Evolutionary conservation across 1,139 yeast genomes (phyloP).

Genomic region (Citeromyces hawaiiensis): DNA sequence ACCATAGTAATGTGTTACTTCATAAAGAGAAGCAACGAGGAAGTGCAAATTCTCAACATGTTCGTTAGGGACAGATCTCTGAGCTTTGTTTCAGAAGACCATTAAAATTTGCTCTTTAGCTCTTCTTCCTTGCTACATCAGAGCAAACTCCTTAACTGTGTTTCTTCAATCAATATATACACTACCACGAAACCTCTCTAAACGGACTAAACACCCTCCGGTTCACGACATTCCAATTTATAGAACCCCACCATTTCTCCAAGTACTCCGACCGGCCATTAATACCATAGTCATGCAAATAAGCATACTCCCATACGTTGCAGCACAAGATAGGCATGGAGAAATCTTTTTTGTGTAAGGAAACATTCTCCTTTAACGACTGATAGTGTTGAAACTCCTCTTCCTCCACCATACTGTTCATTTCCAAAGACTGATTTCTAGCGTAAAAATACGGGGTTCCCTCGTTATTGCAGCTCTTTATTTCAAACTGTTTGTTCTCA

Average conservation of each 20-base stretch:
- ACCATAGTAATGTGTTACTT: no score
- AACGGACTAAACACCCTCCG: conserved; percentile 28
- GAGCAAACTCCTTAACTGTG: no score
- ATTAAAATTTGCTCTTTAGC: no score
- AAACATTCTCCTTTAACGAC: conserved; percentile 30
- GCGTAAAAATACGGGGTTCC: conserved; percentile 84
- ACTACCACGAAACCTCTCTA: conserved; percentile 1
- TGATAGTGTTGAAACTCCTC: conserved; percentile 34
- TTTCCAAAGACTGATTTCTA: conserved; percentile 62
- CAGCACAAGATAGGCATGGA: conserved; percentile 69
- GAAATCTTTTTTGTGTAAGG: conserved; percentile 40
- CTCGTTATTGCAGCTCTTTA: conserved; percentile 62
- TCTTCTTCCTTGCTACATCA: no score
- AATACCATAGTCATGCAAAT: conserved; percentile 71
- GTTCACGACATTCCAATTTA: conserved; percentile 82
- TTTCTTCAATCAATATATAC: conserved; percentile 1
- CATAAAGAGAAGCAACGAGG: no score
- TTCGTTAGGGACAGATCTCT: no score
- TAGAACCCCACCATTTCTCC: conserved; percentile 61
- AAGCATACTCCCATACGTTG: conserved; percentile 84
- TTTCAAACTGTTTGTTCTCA: conserved; percentile 48
- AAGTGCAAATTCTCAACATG: no score
- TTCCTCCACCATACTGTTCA: conserved; percentile 57
- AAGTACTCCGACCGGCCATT: conserved; percentile 64
- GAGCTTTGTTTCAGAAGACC: no score